Evolutionary conservation across 179 eudicot genomes (phyloP).

Genomic region (Heliamphora pulchella): DNA sequence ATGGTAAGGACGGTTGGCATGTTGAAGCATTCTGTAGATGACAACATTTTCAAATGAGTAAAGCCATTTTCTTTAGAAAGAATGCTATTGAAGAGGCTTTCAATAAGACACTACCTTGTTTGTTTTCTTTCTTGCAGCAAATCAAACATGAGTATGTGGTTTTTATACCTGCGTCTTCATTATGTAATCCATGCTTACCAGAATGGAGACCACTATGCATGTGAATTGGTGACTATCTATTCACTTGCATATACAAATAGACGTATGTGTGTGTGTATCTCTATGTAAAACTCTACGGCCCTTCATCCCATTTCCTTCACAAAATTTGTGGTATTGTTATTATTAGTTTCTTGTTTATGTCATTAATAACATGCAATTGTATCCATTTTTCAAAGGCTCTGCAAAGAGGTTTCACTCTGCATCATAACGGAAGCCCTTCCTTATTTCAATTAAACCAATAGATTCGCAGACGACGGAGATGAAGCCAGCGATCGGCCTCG

Average conservation of each 20-base stretch:
- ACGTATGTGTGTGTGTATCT: background rate
- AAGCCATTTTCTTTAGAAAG: background rate
- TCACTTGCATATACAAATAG: background rate
- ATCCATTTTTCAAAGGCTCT: background rate
- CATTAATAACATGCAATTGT: background rate
- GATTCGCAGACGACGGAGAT: background rate
- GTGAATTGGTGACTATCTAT: background rate
- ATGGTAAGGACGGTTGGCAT: background rate
- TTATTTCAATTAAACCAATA: background rate
- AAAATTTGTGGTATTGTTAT: background rate
- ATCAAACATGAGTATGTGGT: background rate
- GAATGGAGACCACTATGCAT: background rate
- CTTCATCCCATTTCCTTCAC: slow-evolving; percentile 3
- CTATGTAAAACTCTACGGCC: background rate
- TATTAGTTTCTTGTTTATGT: background rate
- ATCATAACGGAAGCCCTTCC: background rate
- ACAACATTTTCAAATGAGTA: background rate
- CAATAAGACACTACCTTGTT: background rate
- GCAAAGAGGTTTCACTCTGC: background rate
- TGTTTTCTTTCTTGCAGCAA: background rate
- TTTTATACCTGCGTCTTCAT: too few relatives aligned
- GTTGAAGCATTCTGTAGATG: background rate
- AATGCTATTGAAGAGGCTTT: background rate
- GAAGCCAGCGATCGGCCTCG: background rate
- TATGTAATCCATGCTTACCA: background rate